A percentile compares a stretch with the other conserved stretches of the same genome.
phyloP scores from a whole-genome alignment of 768 basidiomycete genomes.

The Fomitopsis pulvina region DNA sequence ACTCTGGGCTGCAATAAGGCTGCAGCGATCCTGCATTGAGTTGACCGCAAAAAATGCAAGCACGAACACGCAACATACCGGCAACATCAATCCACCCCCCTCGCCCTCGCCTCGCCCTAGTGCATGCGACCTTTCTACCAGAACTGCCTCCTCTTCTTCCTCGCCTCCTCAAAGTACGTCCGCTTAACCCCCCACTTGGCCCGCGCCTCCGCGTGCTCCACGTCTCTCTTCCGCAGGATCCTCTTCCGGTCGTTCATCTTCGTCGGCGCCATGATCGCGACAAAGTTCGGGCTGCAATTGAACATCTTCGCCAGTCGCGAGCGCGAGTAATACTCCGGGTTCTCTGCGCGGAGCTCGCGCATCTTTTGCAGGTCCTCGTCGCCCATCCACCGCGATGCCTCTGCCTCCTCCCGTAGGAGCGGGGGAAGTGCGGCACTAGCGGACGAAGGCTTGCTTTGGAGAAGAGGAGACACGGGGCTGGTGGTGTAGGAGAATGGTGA shows the following conservation, averaged over 20 bases:
- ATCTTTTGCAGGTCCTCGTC: conserved; percentile 51
- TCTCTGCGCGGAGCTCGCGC: conserved; percentile 44
- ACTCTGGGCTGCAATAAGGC: too few species aligned
- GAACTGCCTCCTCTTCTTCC: conserved; percentile 58
- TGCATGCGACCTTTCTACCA: too few species aligned
- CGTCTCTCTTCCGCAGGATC: conserved; percentile 37
- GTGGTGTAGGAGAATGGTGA: conserved; percentile 67
- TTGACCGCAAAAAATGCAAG: too few species aligned
- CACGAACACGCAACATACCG: too few species aligned
- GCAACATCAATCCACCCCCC: too few species aligned
- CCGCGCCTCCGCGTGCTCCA: conserved; percentile 38
- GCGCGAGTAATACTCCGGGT: conserved; percentile 58
- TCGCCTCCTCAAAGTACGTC: conserved; percentile 52
- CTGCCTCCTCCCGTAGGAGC: conserved; percentile 10
- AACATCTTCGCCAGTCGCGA: conserved; percentile 71
- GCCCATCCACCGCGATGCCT: conserved; percentile 35
- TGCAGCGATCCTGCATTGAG: too few species aligned
- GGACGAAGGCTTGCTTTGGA: conserved; percentile 33
- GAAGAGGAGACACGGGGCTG: conserved; percentile 64
- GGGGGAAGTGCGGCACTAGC: conserved; percentile 20
- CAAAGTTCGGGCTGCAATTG: conserved; percentile 61
- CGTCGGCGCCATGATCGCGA: conserved; percentile 58
- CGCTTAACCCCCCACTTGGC: conserved; percentile 70
- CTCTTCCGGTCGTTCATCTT: conserved; percentile 41
- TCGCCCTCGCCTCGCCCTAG: background rate